Conservation (phyloP, 441 rosid genomes). For the Populus hybrid region DNA sequence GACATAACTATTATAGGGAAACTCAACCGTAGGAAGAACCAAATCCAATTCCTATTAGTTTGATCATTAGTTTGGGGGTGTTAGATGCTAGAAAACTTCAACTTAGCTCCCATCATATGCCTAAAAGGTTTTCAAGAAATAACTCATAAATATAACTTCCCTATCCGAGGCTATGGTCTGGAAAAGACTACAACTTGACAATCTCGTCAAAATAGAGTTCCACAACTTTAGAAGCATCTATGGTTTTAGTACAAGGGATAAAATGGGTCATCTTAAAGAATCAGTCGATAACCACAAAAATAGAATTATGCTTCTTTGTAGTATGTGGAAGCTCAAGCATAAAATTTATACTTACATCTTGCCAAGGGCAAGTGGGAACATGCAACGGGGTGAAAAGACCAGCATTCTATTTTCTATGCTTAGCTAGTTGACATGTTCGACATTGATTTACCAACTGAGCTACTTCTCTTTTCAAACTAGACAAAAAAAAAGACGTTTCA, state of each 20-base stretch:
- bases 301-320: too few species aligned
- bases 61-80: not conserved
- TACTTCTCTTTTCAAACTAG: too few species aligned
- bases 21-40: too few species aligned
- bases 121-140: too few species aligned
- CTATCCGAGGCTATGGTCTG: not conserved
- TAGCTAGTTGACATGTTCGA: too few species aligned
- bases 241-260: not conserved
- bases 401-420: too few species aligned
- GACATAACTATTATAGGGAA: too few species aligned
- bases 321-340: accelerated
- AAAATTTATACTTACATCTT: too few species aligned
- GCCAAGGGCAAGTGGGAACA: not conserved
- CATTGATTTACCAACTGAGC: too few species aligned
- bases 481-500: too few species aligned
- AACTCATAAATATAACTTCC: not conserved
- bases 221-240: not conserved
- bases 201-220: not conserved
- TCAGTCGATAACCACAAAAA: not conserved
- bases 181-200: not conserved
- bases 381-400: not conserved
- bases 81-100: not conserved
- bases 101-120: not conserved
- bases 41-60: too few species aligned
- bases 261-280: too few species aligned